phyloP scores from a whole-genome alignment of 2,329 filamentous ascomycete genomes.

The Exophiala aquamarina region DNA sequence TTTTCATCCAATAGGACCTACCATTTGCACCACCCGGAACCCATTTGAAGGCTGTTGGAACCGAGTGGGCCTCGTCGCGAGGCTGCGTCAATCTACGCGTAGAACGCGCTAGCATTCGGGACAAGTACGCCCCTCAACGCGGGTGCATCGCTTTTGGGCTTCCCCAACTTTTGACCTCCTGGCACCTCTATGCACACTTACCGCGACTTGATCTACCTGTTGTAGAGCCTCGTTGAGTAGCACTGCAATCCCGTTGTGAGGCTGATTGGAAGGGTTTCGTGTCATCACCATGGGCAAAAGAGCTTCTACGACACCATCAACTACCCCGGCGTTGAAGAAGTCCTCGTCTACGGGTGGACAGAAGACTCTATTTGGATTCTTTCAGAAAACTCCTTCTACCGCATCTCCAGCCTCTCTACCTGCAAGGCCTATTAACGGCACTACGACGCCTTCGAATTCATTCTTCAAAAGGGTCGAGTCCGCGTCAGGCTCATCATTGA shows the following conservation, averaged over 20 bases:
- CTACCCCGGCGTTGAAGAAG: slow-evolving; percentile 41
- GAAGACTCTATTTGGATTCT: slow-evolving; percentile 76
- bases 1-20: too few species aligned
- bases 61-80: neutral
- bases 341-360: slow-evolving; percentile 56
- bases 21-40: too few species aligned
- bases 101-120: neutral
- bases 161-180: too few species aligned
- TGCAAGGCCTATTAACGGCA: slow-evolving; percentile 7
- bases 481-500: slow-evolving; percentile 52
- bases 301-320: slow-evolving; percentile 21
- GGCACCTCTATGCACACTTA: too few species aligned
- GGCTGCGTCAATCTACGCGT: slow-evolving; percentile 8
- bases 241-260: too few species aligned
- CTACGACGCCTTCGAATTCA: slow-evolving; percentile 36
- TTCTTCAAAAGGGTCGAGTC: slow-evolving; percentile 49
- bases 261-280: neutral
- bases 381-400: slow-evolving; percentile 55
- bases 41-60: too few species aligned
- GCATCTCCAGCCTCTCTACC: slow-evolving; percentile 14
- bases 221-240: too few species aligned
- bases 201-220: too few species aligned
- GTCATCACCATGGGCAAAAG: slow-evolving; percentile 39
- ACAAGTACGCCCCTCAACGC: too few species aligned
- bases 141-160: too few species aligned